Conservation (phyloP, 2,329 filamentous ascomycete species). For the Xylariomycetidae sp. region DNA sequence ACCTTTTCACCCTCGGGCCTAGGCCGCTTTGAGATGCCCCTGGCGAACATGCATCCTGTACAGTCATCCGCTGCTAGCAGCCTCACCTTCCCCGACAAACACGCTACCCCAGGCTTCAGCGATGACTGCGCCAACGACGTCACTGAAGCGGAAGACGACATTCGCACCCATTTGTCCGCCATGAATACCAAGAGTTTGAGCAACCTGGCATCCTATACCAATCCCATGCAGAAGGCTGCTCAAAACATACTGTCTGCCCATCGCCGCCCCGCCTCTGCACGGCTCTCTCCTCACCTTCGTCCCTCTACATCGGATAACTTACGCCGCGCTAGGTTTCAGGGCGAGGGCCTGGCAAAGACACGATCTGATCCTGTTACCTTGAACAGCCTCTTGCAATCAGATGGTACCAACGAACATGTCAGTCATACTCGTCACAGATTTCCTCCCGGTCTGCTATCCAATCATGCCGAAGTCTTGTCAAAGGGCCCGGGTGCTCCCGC, state of each 20-base stretch:
- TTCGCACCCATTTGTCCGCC: constrained; percentile 34
- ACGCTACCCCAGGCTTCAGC: constrained; percentile 4
- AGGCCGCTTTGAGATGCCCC: constrained; percentile 3
- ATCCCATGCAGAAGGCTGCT: constrained; percentile 49
- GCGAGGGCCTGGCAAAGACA: constrained; percentile 1
- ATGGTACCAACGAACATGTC: constrained; percentile 1
- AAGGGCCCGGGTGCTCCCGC: constrained; percentile 39
- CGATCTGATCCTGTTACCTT: constrained; percentile 10
- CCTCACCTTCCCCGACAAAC: constrained; percentile 4
- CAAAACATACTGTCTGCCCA: constrained; percentile 38
- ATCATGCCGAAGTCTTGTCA: constrained; percentile 19
- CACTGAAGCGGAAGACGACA: constrained; percentile 21
- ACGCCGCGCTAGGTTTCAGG: constrained; percentile 3
- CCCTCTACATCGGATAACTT: background rate
- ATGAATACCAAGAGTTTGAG: constrained; percentile 49
- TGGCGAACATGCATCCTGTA: constrained; percentile 21
- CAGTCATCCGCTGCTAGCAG: constrained; percentile 15
- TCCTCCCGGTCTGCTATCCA: constrained; percentile 6
- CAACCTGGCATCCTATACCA: constrained; percentile 52
- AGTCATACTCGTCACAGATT: constrained; percentile 4
- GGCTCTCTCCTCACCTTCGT: too few relatives aligned
- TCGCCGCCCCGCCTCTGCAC: too few relatives aligned
- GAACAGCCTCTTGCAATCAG: constrained; percentile 17
- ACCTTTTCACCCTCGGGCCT: background rate
- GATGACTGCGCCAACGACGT: constrained; percentile 22